Evolutionary conservation across 2,329 filamentous ascomycete genomes (phyloP).

Genomic region (Colletotrichum coccodes): DNA sequence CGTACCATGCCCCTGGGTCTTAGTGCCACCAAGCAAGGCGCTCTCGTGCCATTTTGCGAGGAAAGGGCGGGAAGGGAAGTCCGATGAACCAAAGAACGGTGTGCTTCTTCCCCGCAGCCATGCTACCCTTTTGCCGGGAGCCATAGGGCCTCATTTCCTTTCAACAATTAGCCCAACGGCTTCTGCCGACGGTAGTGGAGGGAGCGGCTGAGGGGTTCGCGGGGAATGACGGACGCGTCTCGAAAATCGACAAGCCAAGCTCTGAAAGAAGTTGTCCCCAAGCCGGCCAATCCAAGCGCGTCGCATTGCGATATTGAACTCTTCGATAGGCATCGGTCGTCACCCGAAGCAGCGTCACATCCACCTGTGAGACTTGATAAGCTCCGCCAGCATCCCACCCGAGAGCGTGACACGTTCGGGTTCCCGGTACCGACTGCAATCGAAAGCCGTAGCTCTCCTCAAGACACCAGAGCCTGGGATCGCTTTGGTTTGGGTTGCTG

Average conservation of each 20-base stretch:
- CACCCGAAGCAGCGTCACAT: not conserved
- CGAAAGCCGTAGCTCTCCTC: not conserved
- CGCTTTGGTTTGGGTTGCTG: constrained; percentile 1
- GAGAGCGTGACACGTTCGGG: constrained; percentile 2
- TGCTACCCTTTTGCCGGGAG: constrained; percentile 12
- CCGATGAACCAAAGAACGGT: constrained; percentile 19
- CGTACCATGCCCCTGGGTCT: constrained; percentile 20
- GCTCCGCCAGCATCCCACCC: not conserved
- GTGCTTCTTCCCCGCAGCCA: constrained; percentile 14
- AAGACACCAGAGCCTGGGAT: not conserved
- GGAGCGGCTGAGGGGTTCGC: not conserved
- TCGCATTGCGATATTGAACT: not conserved
- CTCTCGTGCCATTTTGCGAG: constrained; percentile 13
- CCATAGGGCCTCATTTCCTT: constrained; percentile 4
- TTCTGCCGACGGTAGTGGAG: constrained; percentile 6
- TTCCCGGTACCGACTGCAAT: not conserved
- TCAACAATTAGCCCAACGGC: constrained; percentile 6
- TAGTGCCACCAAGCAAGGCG: constrained; percentile 14
- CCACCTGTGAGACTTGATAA: not conserved
- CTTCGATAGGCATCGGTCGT: not conserved
- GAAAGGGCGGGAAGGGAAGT: constrained; percentile 14
- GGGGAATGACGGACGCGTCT: not conserved
- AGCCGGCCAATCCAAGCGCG: not conserved
- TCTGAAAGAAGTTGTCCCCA: not conserved
- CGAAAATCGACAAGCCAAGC: not conserved